Conservation (phyloP, 2,329 filamentous ascomycete species). For the Calycina herbarum region DNA sequence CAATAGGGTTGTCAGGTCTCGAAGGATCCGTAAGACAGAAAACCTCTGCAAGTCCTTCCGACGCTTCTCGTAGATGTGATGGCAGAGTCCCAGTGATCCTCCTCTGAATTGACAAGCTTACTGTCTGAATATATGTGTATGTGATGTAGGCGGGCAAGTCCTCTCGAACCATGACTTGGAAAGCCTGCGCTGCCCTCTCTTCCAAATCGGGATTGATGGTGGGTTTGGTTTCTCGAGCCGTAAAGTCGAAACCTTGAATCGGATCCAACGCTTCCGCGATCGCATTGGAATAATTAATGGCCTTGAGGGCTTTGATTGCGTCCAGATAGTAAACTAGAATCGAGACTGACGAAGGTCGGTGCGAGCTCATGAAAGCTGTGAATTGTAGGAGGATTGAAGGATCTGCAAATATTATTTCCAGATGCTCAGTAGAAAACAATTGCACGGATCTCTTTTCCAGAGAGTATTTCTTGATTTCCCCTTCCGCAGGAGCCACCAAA, state of each 20-base stretch:
- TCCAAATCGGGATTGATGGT: conserved; percentile 61
- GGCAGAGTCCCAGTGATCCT: conserved; percentile 68
- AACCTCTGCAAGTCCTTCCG: conserved; percentile 73
- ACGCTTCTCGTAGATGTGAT: conserved; percentile 63
- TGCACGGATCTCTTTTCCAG: conserved; percentile 65
- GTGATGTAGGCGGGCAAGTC: conserved; percentile 73
- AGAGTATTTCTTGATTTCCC: conserved; percentile 45
- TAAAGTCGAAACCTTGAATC: conserved; percentile 57
- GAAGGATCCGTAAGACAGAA: conserved; percentile 77
- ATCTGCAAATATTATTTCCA: conserved; percentile 64
- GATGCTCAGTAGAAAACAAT: conserved; percentile 65
- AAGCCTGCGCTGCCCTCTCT: conserved; percentile 63
- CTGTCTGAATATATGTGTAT: conserved; percentile 66
- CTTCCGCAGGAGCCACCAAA: conserved; percentile 47
- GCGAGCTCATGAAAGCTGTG: conserved; percentile 62
- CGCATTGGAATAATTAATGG: conserved; percentile 70
- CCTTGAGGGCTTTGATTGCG: conserved; percentile 67
- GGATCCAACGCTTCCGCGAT: conserved; percentile 60
- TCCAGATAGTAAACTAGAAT: conserved; percentile 72
- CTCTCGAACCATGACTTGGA: conserved; percentile 63
- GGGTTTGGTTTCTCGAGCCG: conserved; percentile 47
- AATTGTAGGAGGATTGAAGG: conserved; percentile 64
- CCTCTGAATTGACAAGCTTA: conserved; percentile 67
- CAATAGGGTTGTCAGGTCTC: conserved; percentile 71
- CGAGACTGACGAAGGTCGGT: conserved; percentile 62